Evolutionary conservation across 257 asterid species (phyloP), one percentile per base, ranked within the genome.

Genomic region (Ocimum tenuiflorum): DNA sequence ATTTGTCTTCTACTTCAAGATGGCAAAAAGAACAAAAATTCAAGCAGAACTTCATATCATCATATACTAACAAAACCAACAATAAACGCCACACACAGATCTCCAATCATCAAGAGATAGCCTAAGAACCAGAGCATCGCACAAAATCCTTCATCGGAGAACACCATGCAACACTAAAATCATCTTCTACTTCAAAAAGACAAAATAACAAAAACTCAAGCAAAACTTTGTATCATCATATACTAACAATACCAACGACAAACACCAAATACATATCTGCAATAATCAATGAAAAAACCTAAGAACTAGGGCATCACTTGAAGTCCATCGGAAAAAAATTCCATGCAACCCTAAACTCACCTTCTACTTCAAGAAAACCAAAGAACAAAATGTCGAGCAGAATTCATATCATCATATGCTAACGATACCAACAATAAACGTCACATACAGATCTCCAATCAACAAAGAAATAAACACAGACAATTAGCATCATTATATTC

Each of bases 1-100:
- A 24, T 35, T 35, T 4, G 36, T 58, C 11, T 18, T 14, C 6
- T 27, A 39, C 50, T n/a, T 22, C 60, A 17, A 42, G 55, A 63
- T n/a, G n/a, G n/a, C 46, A 46, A 27, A 5, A 35, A 10, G n/a
- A 47, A 47, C 0, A 42, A 3, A 18, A 8, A 57, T n/a, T n/a
- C n/a, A 20, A 4, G 49, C n/a, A n/a, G 33, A 33, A 24, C 15
- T n/a, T 54, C 73, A 65, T 19, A 45, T 10, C 35, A 15, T 23
- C 58, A 65, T 14, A n/a, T n/a, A n/a, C 50, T 12, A 56, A 20
- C 41, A 22, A 24, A 19, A 58, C 39, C 31, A 38, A 14, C 27
- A 52, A 17, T 63, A 22, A 60, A 49, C 17, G 59, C 54, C 35
- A 60, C n/a, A 17, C 18, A 70, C 20, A 64, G 8, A 55, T 47